Evolutionary conservation across 2,329 filamentous ascomycete genomes (phyloP), one percentile per base, ranked within the genome.

Genomic region (Venturia pyrina): DNA sequence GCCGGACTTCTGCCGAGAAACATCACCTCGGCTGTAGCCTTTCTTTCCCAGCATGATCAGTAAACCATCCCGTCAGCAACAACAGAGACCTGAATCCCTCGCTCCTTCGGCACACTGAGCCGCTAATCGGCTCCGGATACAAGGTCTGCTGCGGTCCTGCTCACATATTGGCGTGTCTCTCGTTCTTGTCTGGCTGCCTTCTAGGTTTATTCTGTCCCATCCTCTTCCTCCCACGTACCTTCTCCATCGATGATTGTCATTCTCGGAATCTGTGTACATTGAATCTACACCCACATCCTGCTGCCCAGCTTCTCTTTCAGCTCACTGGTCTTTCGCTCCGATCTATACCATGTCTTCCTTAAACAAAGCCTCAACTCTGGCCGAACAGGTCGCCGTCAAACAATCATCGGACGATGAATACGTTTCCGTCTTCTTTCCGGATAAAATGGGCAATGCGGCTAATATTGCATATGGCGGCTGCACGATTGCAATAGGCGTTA

Each of bases 381-480:
- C 21, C 21, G 57, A 61, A 37, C 57, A 61, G 28, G 57, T 61
- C 17, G 57, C 34, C 8, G 57, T 61, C 34, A 43, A 40, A 17
- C 13, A 48, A 40, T 19, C 50, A 13, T 64, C 62, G 37, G 57
- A 65, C n/a, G 40, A 66, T 59, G 24, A 57, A 32, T 66, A 34
- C 37, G 28, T 40, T 8, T 65, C 61, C 34, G 13, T 53, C 1
- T 40, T 34, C 24, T 28, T 11, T 60, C 76, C 85, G 65, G 69
- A 73, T 41, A 67, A 68, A 8, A 74, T 77, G 73, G 76, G 75
- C 41, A 77, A 78, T 50, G 66, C 70, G 4, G 62, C 68, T 0
- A 69, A 71, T 28, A 78, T 78, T 17, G 80, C 80, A 1, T 82
- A 80, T 66, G 80, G 80, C 41, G 80, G 81, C 0, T 82, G 75